phyloP scores from a whole-genome alignment of 1,139 yeast species.

The Kodamaea sp. region DNA sequence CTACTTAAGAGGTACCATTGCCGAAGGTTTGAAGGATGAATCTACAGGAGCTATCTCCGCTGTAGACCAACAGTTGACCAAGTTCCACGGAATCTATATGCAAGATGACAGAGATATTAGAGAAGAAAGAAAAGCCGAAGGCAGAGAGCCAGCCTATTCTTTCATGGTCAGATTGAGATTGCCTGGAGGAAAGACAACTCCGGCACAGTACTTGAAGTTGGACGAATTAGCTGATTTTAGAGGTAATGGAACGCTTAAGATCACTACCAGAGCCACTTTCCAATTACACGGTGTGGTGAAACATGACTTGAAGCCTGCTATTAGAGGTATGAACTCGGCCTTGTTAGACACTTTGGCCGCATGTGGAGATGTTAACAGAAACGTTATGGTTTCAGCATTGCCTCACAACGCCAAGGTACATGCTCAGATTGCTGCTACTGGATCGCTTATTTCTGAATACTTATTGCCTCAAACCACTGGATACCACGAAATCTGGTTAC shows the following conservation, averaged over 20 bases:
- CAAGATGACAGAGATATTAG: conserved; percentile 97
- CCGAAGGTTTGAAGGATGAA: conserved; percentile 76
- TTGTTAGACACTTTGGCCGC: conserved; percentile 95
- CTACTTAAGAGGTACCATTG: conserved; percentile 91
- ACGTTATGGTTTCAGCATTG: conserved; percentile 87
- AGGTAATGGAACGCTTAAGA: conserved; percentile 92
- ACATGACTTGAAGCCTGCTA: conserved; percentile 84
- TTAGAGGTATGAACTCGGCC: conserved; percentile 89
- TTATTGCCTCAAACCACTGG: conserved; percentile 91
- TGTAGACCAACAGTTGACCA: conserved; percentile 91
- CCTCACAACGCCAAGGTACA: conserved; percentile 86
- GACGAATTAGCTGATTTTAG: conserved; percentile 80
- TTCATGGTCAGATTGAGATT: conserved; percentile 96
- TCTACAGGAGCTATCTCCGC: conserved; percentile 92
- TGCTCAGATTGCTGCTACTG: conserved; percentile 65
- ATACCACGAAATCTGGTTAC: conserved; percentile 95
- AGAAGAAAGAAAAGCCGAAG: conserved; percentile 88
- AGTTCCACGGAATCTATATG: conserved; percentile 98
- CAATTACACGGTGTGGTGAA: conserved; percentile 95
- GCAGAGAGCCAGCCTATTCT: conserved; percentile 91
- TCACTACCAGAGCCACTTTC: conserved; percentile 96
- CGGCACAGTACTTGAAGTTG: conserved; percentile 83
- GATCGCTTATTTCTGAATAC: conserved; percentile 72
- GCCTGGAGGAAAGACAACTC: conserved; percentile 91
- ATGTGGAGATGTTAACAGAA: conserved; percentile 98